These are phyloP conservation scores for Chaetomium fimeti DNA, from an alignment of 495 filamentous ascomycete species.

Conservation along the genomic window DNA sequence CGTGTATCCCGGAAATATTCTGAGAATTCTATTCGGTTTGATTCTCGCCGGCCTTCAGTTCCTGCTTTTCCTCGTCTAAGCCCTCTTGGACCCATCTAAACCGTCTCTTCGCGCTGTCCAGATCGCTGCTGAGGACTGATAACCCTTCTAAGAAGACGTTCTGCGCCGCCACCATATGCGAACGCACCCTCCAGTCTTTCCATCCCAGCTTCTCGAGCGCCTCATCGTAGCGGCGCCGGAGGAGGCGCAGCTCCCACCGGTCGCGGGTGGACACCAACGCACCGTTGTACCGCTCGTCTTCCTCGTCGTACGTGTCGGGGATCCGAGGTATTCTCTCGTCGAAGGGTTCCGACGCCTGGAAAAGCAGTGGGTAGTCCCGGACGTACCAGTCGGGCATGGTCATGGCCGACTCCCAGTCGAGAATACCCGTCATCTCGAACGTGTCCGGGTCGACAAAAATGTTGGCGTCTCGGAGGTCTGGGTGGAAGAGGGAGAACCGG, in stretches of 20 bases:
- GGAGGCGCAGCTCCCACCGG: slow-evolving; percentile 1
- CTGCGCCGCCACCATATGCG: neutral
- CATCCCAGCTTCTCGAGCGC: neutral
- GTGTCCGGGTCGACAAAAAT: neutral
- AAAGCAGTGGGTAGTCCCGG: slow-evolving; percentile 2
- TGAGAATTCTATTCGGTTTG: too few relatives aligned
- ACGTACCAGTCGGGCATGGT: slow-evolving; percentile 3
- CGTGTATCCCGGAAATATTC: too few relatives aligned
- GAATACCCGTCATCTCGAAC: neutral
- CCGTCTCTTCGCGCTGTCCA: neutral
- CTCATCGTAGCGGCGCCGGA: neutral
- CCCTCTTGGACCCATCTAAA: neutral
- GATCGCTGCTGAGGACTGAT: neutral
- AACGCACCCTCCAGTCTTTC: neutral
- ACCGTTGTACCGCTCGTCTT: slow-evolving; percentile 3
- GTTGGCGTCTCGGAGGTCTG: neutral
- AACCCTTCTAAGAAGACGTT: neutral
- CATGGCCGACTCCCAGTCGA: slow-evolving; percentile 7
- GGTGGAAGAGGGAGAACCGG: neutral
- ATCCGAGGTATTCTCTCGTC: neutral
- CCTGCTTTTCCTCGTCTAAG: neutral
- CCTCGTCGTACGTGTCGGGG: neutral
- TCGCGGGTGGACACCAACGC: neutral
- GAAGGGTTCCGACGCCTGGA: slow-evolving; percentile 1
- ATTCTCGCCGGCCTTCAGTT: too few relatives aligned